phyloP scores from a whole-genome alignment of 164 flowering plant species.

The Stephania cephalantha region DNA sequence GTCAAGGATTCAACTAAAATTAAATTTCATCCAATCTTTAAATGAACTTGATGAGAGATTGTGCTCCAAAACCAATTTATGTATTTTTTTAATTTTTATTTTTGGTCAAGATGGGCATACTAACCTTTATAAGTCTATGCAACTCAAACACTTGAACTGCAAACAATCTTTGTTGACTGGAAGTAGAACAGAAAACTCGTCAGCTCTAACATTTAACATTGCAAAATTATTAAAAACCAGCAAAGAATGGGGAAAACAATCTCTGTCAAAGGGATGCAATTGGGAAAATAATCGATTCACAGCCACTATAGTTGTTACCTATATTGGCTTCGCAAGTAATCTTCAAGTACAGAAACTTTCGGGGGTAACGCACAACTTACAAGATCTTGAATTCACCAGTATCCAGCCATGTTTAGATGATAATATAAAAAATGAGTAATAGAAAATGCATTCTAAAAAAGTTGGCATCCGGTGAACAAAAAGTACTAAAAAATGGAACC shows the following conservation, averaged over 20 bases:
- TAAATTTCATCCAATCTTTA: neutral
- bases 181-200: constrained; percentile 15
- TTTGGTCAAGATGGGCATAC: constrained; percentile 5
- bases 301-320: too few relatives aligned
- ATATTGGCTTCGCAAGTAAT: too few relatives aligned
- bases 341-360: neutral
- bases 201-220: neutral
- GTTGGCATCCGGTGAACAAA: neutral
- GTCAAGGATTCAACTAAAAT: neutral
- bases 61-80: neutral
- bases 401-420: neutral
- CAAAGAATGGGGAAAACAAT: neutral
- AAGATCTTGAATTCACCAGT: neutral
- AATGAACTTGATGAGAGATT: neutral
- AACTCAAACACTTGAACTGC: constrained; percentile 88
- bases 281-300: too few relatives aligned
- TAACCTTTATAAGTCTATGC: constrained; percentile 81
- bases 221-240: neutral
- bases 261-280: neutral
- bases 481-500: neutral
- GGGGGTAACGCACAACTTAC: neutral
- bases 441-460: neutral
- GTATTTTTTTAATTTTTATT: neutral
- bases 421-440: neutral
- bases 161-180: constrained; percentile 84